Base-by-base conservation (phyloP, 257 asterid species). In the Solanum megistacrolobum region DNA sequence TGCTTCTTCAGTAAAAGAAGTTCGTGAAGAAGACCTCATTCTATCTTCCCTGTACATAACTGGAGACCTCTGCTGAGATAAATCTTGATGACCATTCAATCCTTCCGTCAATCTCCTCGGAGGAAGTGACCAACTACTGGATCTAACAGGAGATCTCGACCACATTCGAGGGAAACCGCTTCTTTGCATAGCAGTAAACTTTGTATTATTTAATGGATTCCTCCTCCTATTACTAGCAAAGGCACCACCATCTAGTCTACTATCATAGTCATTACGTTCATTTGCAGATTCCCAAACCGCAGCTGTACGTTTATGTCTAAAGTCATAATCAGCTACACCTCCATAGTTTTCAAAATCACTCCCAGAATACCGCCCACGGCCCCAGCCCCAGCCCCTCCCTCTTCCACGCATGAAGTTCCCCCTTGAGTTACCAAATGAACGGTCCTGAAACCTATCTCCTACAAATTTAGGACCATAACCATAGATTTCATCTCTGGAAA, bases 21-120 rank as follows among this genome's bases (percentile, higher is more conserved):
- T 72, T 32, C 91, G 94, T 12, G 92, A 94, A n/a, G 97, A 94
- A 87, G 98, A 94, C 83, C 97, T 93, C 91, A 90, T 90, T 91
- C 97, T 92, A 31, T 96, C 94, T 89, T 87, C 92, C 86, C 93
- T 91, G 82, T 91, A 94, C 86, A 92, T 55, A 48, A 85, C 89
- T 12, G 95, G 93, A 89, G 97, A 91, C 87, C 96, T 91, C 48
- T 89, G 94, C 86, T 94, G 97, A 83, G 88, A 35, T 79, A 89
- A 66, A 58, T 94, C 93, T 18, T 90, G 86, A 90, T 71, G 93
- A 79, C 92, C 94, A 55, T 68, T 55, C 9, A 18, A 55, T 18
- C 65, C 65, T 55, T 55, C 65, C n/a, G 65, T 92, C 23, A 94
- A 93, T 90, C 98, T 91, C 89, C 94, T 93, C 73, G 94, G 91